Evolutionary conservation across 345 rosid species (phyloP).

Genomic region (Conringia planisiliqua): DNA sequence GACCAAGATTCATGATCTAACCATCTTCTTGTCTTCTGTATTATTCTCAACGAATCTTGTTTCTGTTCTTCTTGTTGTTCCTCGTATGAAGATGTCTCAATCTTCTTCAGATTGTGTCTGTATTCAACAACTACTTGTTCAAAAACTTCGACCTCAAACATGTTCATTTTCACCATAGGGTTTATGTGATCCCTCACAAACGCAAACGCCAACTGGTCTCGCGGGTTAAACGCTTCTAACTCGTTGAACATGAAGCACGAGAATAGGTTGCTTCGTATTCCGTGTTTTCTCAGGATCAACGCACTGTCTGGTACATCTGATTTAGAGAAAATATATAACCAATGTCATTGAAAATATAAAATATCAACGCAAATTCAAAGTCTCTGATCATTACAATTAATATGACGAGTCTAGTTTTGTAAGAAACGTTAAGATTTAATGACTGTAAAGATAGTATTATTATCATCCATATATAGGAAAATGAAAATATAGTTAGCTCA

Average conservation of each 20-base stretch:
- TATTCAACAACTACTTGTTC: conserved; percentile 66
- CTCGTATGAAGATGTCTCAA: conserved; percentile 14
- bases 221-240: conserved; percentile 73
- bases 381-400: not conserved
- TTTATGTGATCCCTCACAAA: conserved; percentile 61
- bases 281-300: conserved; percentile 65
- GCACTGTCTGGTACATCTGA: conserved; percentile 89
- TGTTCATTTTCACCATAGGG: conserved; percentile 59
- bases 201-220: conserved; percentile 83
- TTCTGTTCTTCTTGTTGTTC: conserved; percentile 10
- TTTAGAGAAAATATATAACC: not conserved
- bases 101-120: conserved; percentile 57
- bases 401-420: not conserved
- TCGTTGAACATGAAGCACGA: conserved; percentile 86
- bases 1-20: conserved; percentile 27
- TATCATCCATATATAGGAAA: not conserved
- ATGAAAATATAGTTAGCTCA: not conserved
- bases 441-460: not conserved
- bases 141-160: conserved; percentile 78
- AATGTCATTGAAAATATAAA: not conserved
- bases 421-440: not conserved
- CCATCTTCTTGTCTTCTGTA: conserved; percentile 23
- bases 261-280: conserved; percentile 54
- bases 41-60: conserved; percentile 9
- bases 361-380: not conserved